These are phyloP conservation scores for Elongisporangium prolatum DNA, from an alignment of 352 stramenopile genomes.

Conservation along the genomic window DNA sequence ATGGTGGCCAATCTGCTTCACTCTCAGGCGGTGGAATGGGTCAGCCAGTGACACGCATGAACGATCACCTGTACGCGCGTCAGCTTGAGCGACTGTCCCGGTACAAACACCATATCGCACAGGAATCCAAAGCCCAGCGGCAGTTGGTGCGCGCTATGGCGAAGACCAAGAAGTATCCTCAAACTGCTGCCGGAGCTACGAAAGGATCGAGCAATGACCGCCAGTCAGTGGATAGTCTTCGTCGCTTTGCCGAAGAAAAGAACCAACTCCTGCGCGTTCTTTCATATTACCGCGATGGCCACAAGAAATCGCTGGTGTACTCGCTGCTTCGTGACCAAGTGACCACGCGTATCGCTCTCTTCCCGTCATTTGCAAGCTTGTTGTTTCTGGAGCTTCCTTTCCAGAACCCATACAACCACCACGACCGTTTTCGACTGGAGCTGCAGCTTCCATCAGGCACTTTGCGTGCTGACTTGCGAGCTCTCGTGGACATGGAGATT, in stretches of 20 bases:
- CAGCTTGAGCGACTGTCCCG: constrained; percentile 68
- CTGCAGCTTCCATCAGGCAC: constrained; percentile 29
- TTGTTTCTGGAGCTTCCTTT: constrained; percentile 90
- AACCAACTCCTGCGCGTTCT: constrained; percentile 85
- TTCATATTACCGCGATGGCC: constrained; percentile 90
- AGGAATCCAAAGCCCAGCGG: constrained; percentile 44
- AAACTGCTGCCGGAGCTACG: constrained; percentile 7
- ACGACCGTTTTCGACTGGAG: constrained; percentile 90
- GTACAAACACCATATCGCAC: constrained; percentile 54
- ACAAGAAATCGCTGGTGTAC: constrained; percentile 93
- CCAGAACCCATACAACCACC: constrained; percentile 88
- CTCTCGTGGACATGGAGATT: constrained; percentile 61
- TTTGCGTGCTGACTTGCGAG: constrained; percentile 16
- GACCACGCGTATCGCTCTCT: constrained; percentile 78
- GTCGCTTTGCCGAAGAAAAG: constrained; percentile 66
- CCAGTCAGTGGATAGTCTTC: constrained; percentile 19
- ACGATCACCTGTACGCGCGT: constrained; percentile 77
- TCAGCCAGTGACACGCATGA: constrained; percentile 31
- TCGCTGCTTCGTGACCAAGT: constrained; percentile 87
- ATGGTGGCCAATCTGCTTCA: constrained; percentile 15
- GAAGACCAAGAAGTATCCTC: constrained; percentile 21
- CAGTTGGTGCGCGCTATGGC: constrained; percentile 50
- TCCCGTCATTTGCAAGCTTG: constrained; percentile 72
- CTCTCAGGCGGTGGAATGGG: constrained; percentile 10
- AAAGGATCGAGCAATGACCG: neutral